Base-by-base conservation (phyloP, 345 rosid species). In the Aquilaria sinensis region DNA sequence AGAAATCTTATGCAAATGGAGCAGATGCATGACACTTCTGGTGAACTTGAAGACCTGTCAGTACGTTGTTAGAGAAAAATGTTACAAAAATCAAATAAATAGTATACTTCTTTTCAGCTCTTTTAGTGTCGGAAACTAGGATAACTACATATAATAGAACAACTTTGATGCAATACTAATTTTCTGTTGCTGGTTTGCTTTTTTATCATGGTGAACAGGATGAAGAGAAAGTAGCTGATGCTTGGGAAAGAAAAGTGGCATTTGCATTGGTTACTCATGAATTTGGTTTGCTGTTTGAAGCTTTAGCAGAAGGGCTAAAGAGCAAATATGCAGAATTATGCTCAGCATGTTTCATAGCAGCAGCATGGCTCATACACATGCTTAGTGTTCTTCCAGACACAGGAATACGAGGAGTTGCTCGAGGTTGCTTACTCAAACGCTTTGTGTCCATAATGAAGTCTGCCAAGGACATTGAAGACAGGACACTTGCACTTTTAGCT, bases 251-350 rank as follows among this genome's bases (percentile, higher is more conserved):
- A 57, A 82, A 65, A 71, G 70, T 78, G 77, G 87, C 84, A 0
- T 81, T 77, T 55, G 85, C 76, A 47, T 57, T 86, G 52, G 81
- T 65, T 54, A 82, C 84, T 75, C 87, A 86, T 65, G 93, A 86
- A 47, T 81, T 80, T 53, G 93, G 93, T 55, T 70, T 78, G 41
- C 65, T 86, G 58, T 84, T 86, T 69, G 89, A 86, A 83, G 87
- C 84, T 60, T 63, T 86, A 61, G 84, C 81, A 55, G 93, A 86
- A 70, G 85, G 93, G 62, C 33, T 84, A 48, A 79, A 72, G 64
- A 86, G 84, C 76, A 72, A 60, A 73, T 4, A 62, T 45, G 65
- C 76, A 53, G 80, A 78, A 56, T 47, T 84, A 37, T 47, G 45
- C 58, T 76, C 89, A 32, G 75, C 81, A 2, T 81, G 87, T 73